A percentile compares a stretch with the other conserved stretches of the same genome.
Conservation (phyloP, 495 filamentous ascomycete species). For the Glarea lozoyensis region DNA sequence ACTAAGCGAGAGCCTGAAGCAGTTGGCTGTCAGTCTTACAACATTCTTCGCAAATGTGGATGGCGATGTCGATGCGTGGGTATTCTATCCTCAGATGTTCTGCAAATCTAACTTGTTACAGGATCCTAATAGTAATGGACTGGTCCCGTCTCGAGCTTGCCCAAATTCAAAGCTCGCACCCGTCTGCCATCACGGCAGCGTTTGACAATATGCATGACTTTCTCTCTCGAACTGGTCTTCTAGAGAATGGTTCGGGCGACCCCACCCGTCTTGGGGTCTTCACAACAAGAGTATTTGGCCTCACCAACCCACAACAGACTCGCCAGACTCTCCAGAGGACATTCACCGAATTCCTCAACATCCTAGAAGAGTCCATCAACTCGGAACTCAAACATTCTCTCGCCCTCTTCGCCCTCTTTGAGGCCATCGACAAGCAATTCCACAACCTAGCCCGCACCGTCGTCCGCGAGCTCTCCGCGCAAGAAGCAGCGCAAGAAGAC, state of each 20-base stretch:
- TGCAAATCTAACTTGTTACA: conserved; percentile 17
- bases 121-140: conserved; percentile 87
- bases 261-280: conserved; percentile 60
- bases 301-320: conserved; percentile 69
- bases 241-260: conserved; percentile 53
- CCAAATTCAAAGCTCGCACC: conserved; percentile 37
- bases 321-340: conserved; percentile 70
- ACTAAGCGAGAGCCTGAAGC: conserved; percentile 73
- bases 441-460: conserved; percentile 81
- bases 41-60: conserved; percentile 88
- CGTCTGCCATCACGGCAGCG: conserved; percentile 48
- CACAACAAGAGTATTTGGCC: conserved; percentile 66
- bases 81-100: background rate
- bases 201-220: conserved; percentile 75
- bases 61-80: conserved; percentile 72
- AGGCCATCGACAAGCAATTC: conserved; percentile 81
- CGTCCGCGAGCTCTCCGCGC: conserved; percentile 66
- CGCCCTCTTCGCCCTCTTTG: conserved; percentile 73
- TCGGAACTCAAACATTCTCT: conserved; percentile 70
- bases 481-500: conserved; percentile 70
- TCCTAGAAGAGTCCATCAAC: conserved; percentile 81
- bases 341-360: conserved; percentile 78
- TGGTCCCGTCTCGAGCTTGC: conserved; percentile 80
- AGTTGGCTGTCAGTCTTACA: conserved; percentile 69
- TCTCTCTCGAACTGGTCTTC: conserved; percentile 55